Evolutionary conservation across 2,329 filamentous ascomycete genomes (phyloP).

Genomic region (Monilinia fructigena): DNA sequence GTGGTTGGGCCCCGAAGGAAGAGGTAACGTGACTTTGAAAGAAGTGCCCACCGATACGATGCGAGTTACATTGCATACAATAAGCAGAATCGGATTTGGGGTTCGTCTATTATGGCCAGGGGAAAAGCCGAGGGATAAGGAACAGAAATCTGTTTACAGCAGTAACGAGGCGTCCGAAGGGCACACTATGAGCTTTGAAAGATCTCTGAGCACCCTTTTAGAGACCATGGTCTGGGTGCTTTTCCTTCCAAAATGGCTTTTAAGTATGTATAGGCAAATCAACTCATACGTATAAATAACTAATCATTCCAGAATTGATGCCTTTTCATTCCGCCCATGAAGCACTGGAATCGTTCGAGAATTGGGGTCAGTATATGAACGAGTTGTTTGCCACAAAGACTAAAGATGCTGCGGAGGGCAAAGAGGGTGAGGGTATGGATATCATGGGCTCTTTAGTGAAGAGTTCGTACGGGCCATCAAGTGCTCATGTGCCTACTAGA

Average conservation of each 20-base stretch:
- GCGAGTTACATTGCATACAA: slow-evolving; percentile 57
- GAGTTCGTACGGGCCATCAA: slow-evolving; percentile 42
- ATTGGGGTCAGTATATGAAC: slow-evolving; percentile 64
- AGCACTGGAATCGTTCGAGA: slow-evolving; percentile 48
- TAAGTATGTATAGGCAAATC: slow-evolving; percentile 42
- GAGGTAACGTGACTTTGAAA: slow-evolving; percentile 45
- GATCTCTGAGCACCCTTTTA: slow-evolving; percentile 53
- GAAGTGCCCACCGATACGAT: slow-evolving; percentile 65
- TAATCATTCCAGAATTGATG: slow-evolving; percentile 39
- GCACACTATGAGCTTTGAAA: slow-evolving; percentile 55
- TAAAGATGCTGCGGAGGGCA: slow-evolving; percentile 44
- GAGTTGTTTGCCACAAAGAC: slow-evolving; percentile 56
- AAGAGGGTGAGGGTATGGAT: slow-evolving; percentile 50
- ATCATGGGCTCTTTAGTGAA: slow-evolving; percentile 53
- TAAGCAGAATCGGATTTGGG: slow-evolving; percentile 71
- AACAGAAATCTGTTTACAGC: slow-evolving; percentile 46
- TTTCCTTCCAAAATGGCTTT: slow-evolving; percentile 50
- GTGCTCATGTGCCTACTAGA: slow-evolving; percentile 37
- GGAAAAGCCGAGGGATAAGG: slow-evolving; percentile 50
- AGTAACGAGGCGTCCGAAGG: slow-evolving; percentile 40
- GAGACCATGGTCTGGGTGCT: slow-evolving; percentile 54
- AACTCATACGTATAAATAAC: not conserved
- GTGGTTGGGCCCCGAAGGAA: slow-evolving; percentile 51
- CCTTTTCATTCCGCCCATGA: slow-evolving; percentile 48
- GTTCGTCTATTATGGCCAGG: slow-evolving; percentile 61